A percentile compares a stretch with the other conserved stretches of the same genome.
Evolutionary conservation across 179 eudicot species (phyloP).

Genomic region (Beta macrorhiza): DNA sequence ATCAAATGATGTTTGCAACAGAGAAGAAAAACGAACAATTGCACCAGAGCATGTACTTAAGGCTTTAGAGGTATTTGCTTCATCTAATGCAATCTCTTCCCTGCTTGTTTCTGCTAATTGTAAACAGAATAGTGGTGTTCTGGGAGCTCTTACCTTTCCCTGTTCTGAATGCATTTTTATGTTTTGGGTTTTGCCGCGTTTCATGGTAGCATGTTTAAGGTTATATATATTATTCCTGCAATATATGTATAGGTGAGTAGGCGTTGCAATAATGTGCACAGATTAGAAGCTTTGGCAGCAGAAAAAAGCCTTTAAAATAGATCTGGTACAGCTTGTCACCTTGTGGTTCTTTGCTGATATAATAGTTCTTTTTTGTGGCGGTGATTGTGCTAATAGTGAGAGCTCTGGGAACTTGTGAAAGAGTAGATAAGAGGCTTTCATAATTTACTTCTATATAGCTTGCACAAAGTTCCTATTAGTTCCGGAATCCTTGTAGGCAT

Average conservation of each 20-base stretch:
- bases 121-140: slow-evolving; percentile 6
- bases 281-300: neutral
- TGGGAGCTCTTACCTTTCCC: neutral
- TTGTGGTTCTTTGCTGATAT: neutral
- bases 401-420: too few species aligned
- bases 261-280: neutral
- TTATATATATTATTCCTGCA: neutral
- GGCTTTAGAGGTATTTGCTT: slow-evolving; percentile 73
- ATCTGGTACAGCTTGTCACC: neutral
- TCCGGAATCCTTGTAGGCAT: neutral
- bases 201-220: neutral
- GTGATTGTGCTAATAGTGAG: neutral
- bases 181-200: neutral
- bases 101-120: neutral
- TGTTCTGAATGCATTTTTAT: neutral
- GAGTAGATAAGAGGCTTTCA: neutral
- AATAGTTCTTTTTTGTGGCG: neutral
- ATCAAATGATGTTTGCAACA: slow-evolving; percentile 93
- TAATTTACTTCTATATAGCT: neutral
- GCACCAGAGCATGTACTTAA: slow-evolving; percentile 98
- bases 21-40: slow-evolving; percentile 87
- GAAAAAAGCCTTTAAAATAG: neutral
- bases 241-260: neutral
- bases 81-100: neutral
- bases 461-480: neutral